Conservation (phyloP, 2,329 filamentous ascomycete species). For the Penicillium hesseltinei region DNA sequence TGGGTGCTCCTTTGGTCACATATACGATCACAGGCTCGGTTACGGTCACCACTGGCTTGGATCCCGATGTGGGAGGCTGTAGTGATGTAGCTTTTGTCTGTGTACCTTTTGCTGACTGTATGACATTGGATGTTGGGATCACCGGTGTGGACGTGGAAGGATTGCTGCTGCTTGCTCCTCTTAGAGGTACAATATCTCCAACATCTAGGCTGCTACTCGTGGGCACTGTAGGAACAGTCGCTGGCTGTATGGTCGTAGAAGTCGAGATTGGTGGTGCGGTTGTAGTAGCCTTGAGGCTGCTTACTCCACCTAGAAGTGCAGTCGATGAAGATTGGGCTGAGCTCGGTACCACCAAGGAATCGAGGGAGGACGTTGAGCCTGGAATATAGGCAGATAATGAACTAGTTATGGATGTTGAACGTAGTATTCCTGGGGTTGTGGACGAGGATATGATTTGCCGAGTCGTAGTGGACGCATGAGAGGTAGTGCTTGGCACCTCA, state of each 20-base stretch:
- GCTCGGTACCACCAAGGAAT: neutral
- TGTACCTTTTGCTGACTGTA: neutral
- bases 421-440: neutral
- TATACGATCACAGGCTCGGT: slow-evolving; percentile 6
- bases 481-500: no score
- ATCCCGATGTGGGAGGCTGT: neutral
- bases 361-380: neutral
- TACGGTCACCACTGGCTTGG: neutral
- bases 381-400: neutral
- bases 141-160: neutral
- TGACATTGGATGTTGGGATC: neutral
- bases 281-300: neutral
- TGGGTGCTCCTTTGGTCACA: neutral
- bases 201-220: neutral
- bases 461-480: neutral
- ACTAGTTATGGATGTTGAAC: neutral
- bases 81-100: neutral
- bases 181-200: neutral
- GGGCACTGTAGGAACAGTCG: neutral
- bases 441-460: neutral
- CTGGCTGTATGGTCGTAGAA: neutral
- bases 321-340: neutral
- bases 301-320: neutral
- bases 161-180: neutral
- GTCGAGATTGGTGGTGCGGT: neutral